These are phyloP conservation scores for Saturnispora kantuleensis DNA, from an alignment of 805 yeast genomes.

Conservation along the genomic window DNA sequence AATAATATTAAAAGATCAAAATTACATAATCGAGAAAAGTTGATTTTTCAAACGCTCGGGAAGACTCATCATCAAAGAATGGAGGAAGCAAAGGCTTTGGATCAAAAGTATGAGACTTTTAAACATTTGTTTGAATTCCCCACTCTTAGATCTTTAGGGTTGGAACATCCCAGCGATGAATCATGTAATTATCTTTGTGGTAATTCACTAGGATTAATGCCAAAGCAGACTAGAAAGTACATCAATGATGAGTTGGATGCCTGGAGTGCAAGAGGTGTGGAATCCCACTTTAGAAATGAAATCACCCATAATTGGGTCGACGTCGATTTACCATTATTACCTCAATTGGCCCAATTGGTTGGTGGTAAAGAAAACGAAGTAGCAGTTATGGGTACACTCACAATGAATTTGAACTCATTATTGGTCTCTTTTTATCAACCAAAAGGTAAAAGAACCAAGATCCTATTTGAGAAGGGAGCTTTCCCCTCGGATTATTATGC, in stretches of 20 bases:
- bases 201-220: constrained; percentile 90
- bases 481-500: constrained; percentile 93
- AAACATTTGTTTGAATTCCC: constrained; percentile 52
- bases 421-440: constrained; percentile 72
- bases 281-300: constrained; percentile 57
- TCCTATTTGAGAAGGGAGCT: constrained; percentile 76
- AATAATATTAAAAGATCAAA: too few relatives aligned
- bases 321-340: constrained; percentile 68
- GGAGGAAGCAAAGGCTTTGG: constrained; percentile 28
- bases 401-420: constrained; percentile 70
- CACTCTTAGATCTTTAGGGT: constrained; percentile 52
- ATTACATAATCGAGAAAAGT: constrained; percentile 31
- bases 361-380: constrained; percentile 74
- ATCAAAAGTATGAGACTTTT: constrained; percentile 30
- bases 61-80: constrained; percentile 33
- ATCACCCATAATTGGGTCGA: constrained; percentile 69
- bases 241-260: constrained; percentile 63
- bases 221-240: constrained; percentile 47
- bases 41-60: constrained; percentile 47
- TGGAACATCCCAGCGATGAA: constrained; percentile 18
- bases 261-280: constrained; percentile 77
- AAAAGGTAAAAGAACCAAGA: constrained; percentile 44
- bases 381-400: constrained; percentile 79
- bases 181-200: constrained; percentile 68
- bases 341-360: constrained; percentile 59